These are phyloP conservation scores for Zasmidium cellare DNA, from an alignment of 2,329 filamentous ascomycete species.

Conservation along the genomic window DNA sequence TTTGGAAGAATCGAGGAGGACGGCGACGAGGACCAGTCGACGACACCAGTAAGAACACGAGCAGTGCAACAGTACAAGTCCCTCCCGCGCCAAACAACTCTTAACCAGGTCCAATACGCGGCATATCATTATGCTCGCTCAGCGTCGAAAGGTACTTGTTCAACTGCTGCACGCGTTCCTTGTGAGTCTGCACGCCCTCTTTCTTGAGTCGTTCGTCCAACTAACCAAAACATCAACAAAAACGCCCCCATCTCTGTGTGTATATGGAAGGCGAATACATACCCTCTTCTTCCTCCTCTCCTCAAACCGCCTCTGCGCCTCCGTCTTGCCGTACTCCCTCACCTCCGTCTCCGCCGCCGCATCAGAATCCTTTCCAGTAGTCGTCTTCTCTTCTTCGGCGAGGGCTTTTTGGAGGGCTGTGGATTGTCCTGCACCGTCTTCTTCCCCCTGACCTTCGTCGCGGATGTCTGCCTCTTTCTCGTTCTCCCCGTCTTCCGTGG, in stretches of 20 bases:
- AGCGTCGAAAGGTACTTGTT: constrained; percentile 90
- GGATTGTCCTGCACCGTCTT: constrained; percentile 34
- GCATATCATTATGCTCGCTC: constrained; percentile 98
- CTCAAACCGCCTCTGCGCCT: constrained; percentile 77
- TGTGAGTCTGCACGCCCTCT: constrained; percentile 93
- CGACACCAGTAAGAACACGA: too few relatives aligned
- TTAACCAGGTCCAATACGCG: constrained; percentile 60
- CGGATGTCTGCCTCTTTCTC: constrained; percentile 27
- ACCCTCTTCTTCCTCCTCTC: constrained; percentile 80
- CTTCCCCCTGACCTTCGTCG: constrained; percentile 23
- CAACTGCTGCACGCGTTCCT: constrained; percentile 87
- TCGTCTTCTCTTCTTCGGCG: constrained; percentile 32
- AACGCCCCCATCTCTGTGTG: neutral
- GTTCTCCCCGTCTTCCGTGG: constrained; percentile 14
- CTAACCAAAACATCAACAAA: constrained; percentile 44
- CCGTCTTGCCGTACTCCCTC: constrained; percentile 64
- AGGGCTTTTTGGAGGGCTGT: constrained; percentile 31
- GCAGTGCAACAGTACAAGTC: too few relatives aligned
- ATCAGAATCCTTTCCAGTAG: constrained; percentile 2
- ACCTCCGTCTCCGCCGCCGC: constrained; percentile 30
- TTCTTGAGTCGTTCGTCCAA: constrained; percentile 77
- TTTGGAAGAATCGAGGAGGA: too few relatives aligned
- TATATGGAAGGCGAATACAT: neutral
- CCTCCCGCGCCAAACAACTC: neutral
- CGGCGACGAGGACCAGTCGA: too few relatives aligned